Base-by-base conservation (phyloP, 2,329 filamentous ascomycete species). In the Monilinia fructicola region DNA sequence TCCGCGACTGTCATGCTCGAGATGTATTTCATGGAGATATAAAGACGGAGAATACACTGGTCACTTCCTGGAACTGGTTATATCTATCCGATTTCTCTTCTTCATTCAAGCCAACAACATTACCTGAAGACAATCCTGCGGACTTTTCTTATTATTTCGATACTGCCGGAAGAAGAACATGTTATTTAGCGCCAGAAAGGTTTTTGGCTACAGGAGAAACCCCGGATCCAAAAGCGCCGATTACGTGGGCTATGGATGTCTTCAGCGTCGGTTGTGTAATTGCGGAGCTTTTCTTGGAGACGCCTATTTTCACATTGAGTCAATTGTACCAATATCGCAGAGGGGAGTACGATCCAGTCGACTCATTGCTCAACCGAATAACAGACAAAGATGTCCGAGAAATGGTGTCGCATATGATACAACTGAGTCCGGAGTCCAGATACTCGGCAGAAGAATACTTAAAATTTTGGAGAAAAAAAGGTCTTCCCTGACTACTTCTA, bases 51-150 rank as follows among this genome's bases (percentile, higher is more conserved):
- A 99, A 99, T 74, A 87, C 96, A 46, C 82, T 99, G 58, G 94
- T 99, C 61, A 99, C 95, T 0, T 98, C 95, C 9, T 99, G 95
- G 95, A 97, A 98, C 80, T 99, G 96, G 95, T 84, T 99, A 2
- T 99, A 98, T 77, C 84, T 99, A 48, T 90, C 93, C n/a, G 95
- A 99, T 78, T 99, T 98, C 77, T 97, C 94, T 4, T 93, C 94
- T 0, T 90, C 91, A 0, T 98, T 96, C 81, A 99, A 99, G 76
- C 95, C 93, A 14, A 91, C 93, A 6, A 92, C 92, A 77, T 82
- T 99, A 3, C 95, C 95, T 3, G 94, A 97, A 77, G 93, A 99
- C 74, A 98, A 99, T 74, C 95, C 95, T 1, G 93, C 92, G 21
- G 93, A 98, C 74, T 99, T 98, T 75, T 97, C 93, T 0, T 98